Conservation (phyloP, 257 asterid species). For the Pogostemon cablin region DNA sequence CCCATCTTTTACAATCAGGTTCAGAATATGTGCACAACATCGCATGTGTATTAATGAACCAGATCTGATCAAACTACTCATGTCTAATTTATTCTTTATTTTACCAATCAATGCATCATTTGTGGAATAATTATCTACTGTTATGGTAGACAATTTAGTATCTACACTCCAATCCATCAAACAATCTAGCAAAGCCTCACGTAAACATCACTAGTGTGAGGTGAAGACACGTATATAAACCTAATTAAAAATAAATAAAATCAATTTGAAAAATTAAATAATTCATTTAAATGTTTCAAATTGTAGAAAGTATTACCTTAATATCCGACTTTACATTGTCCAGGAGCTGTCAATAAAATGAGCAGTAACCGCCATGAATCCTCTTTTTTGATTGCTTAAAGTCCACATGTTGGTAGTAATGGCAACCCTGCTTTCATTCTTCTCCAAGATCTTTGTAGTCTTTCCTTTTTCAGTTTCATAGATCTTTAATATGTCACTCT, state of each 20-base stretch:
- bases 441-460: background rate
- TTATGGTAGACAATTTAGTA: background rate
- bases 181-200: background rate
- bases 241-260: background rate
- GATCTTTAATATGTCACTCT: background rate
- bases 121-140: background rate
- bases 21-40: background rate
- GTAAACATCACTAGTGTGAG: background rate
- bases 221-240: background rate
- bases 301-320: background rate
- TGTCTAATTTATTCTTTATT: too few relatives aligned
- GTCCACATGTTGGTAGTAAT: background rate
- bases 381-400: background rate
- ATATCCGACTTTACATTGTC: background rate
- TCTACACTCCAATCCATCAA: conserved; percentile 1
- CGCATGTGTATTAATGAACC: background rate
- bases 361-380: background rate
- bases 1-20: background rate
- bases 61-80: too few relatives aligned
- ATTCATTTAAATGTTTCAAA: too few relatives aligned
- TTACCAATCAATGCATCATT: background rate
- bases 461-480: background rate
- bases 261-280: background rate
- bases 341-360: background rate
- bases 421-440: background rate